These are phyloP conservation scores for Taphrina betulina DNA, from an alignment of 1,139 yeast genomes.

Conservation along the genomic window DNA sequence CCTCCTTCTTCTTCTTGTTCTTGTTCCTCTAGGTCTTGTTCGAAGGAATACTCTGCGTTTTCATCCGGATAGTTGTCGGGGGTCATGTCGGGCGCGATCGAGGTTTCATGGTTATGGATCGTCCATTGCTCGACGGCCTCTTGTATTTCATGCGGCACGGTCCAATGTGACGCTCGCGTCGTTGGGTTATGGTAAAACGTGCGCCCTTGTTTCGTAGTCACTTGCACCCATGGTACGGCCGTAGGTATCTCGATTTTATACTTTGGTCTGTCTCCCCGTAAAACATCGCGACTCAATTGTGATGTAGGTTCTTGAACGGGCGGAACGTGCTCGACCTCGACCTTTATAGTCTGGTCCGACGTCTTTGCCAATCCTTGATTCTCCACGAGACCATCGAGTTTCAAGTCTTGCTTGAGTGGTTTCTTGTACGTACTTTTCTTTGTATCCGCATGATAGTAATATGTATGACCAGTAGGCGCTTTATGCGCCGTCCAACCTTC, in stretches of 20 bases:
- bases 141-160: constrained; percentile 45
- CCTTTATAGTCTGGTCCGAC: too few species aligned
- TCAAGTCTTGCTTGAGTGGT: constrained; percentile 36
- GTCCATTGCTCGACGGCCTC: constrained; percentile 39
- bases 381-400: neutral
- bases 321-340: neutral
- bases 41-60: constrained; percentile 19
- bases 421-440: constrained; percentile 42
- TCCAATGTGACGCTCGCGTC: constrained; percentile 46
- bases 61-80: neutral
- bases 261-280: constrained; percentile 29
- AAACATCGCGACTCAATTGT: too few species aligned
- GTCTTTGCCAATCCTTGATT: too few species aligned
- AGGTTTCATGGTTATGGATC: neutral
- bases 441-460: constrained; percentile 42
- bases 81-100: constrained; percentile 8
- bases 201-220: constrained; percentile 50
- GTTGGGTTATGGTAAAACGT: constrained; percentile 49
- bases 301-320: constrained; percentile 7
- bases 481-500: constrained; percentile 43
- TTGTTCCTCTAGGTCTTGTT: constrained; percentile 24
- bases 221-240: constrained; percentile 47
- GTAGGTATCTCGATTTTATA: constrained; percentile 26
- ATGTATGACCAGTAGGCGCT: constrained; percentile 45
- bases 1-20: constrained; percentile 14